These are phyloP conservation scores for Agarophyton chilense DNA, from an alignment of 23 red algal species.

Conservation along the genomic window DNA sequence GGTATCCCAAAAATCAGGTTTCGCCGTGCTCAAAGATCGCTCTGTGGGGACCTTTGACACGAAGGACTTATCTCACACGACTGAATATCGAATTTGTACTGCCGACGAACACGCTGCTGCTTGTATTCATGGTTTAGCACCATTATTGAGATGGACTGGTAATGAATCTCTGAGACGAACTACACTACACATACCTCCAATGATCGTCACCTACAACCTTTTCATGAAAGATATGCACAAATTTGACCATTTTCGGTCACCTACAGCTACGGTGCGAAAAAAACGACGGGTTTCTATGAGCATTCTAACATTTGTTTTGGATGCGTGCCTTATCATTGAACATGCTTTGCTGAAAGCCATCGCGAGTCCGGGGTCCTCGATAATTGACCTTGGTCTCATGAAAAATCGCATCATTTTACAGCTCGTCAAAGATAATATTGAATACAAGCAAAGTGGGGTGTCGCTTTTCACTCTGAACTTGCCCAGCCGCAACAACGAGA, in stretches of 20 bases:
- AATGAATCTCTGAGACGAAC: background rate
- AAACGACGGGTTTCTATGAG: background rate
- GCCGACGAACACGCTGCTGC: background rate
- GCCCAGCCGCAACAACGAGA: too few relatives aligned
- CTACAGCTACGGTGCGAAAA: background rate
- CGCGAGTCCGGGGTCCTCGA: background rate
- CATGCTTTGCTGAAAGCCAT: background rate
- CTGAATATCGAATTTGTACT: background rate
- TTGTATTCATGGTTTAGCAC: background rate
- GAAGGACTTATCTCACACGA: background rate
- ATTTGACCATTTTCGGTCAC: conserved; percentile 13
- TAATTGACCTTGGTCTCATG: background rate
- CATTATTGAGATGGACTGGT: background rate
- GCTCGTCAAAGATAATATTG: background rate
- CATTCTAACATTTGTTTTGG: background rate
- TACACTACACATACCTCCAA: background rate
- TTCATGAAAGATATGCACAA: background rate
- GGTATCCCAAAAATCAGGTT: background rate
- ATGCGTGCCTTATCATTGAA: background rate
- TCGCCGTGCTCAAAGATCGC: background rate
- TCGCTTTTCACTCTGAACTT: background rate
- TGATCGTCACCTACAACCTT: background rate
- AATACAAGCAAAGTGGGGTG: background rate
- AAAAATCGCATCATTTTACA: background rate
- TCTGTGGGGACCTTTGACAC: background rate